Percentiles rank a stretch among this genome's conserved stretches.
Conservation (phyloP, 805 yeast genomes). For the Schwanniomyces pseudopolymorphus region DNA sequence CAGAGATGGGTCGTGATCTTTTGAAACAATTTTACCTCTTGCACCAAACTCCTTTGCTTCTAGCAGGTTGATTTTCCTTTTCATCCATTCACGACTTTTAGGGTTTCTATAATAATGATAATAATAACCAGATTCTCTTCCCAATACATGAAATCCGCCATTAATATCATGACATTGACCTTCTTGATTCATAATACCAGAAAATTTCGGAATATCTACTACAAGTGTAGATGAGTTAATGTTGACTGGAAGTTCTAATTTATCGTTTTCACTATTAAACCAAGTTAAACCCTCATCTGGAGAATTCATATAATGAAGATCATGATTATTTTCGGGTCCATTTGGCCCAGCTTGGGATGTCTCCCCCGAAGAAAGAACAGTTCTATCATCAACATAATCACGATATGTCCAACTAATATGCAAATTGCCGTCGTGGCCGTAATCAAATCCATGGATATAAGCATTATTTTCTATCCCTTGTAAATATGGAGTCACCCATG, state of each 20-base stretch:
- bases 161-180: slow-evolving; percentile 13
- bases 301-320: slow-evolving; percentile 15
- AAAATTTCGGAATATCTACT: slow-evolving; percentile 7
- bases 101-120: slow-evolving; percentile 10
- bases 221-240: background rate
- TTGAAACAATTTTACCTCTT: slow-evolving; percentile 4
- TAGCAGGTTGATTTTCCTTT: slow-evolving; percentile 2
- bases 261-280: slow-evolving; percentile 8
- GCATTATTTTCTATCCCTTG: slow-evolving; percentile 15
- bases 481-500: slow-evolving; percentile 9
- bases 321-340: slow-evolving; percentile 20
- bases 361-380: background rate
- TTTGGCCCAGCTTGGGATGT: slow-evolving; percentile 17
- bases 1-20: background rate
- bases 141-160: slow-evolving; percentile 14
- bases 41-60: slow-evolving; percentile 4
- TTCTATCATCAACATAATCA: slow-evolving; percentile 14
- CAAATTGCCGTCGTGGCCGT: slow-evolving; percentile 4
- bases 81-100: background rate
- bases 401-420: slow-evolving; percentile 17
- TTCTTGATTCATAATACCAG: slow-evolving; percentile 19
- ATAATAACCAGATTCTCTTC: slow-evolving; percentile 12
- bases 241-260: slow-evolving; percentile 9
- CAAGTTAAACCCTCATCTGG: slow-evolving; percentile 16
- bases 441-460: slow-evolving; percentile 16